Evolutionary conservation across 2,329 filamentous ascomycete genomes (phyloP).

Genomic region (Arthroderma uncinatum): DNA sequence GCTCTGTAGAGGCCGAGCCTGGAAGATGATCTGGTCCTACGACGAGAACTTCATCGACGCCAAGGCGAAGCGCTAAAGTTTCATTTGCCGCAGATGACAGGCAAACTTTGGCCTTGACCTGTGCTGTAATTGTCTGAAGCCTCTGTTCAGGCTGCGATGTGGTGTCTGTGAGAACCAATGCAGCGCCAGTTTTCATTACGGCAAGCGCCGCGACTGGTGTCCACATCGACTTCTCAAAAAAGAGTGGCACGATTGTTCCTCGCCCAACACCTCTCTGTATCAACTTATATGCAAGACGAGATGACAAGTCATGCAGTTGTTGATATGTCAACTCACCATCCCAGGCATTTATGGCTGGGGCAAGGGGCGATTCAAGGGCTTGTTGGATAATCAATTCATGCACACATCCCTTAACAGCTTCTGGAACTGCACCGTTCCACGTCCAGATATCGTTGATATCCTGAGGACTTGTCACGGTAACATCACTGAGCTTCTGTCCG

Average conservation of each 20-base stretch:
- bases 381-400: slow-evolving; percentile 14
- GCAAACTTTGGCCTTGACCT: slow-evolving; percentile 13
- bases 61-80: slow-evolving; percentile 8
- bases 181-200: slow-evolving; percentile 23
- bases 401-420: slow-evolving; percentile 14
- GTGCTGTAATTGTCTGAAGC: slow-evolving; percentile 20
- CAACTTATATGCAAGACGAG: slow-evolving; percentile 21
- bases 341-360: slow-evolving; percentile 21
- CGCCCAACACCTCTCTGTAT: slow-evolving; percentile 23
- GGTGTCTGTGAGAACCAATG: slow-evolving; percentile 23
- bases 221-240: slow-evolving; percentile 26
- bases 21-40: not conserved
- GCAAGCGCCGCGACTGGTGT: slow-evolving; percentile 22
- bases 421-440: slow-evolving; percentile 18
- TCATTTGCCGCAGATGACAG: slow-evolving; percentile 14
- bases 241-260: slow-evolving; percentile 18
- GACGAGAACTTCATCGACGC: slow-evolving; percentile 4
- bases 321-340: slow-evolving; percentile 23
- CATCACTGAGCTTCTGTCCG: not conserved
- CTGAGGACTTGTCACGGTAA: not conserved
- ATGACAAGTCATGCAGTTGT: slow-evolving; percentile 25
- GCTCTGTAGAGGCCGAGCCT: not conserved
- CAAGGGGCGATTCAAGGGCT: slow-evolving; percentile 7
- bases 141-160: slow-evolving; percentile 24
- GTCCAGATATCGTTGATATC: slow-evolving; percentile 15